Conservation (phyloP, 176 grass and related monocot species). For the Oryza glaberrima region DNA sequence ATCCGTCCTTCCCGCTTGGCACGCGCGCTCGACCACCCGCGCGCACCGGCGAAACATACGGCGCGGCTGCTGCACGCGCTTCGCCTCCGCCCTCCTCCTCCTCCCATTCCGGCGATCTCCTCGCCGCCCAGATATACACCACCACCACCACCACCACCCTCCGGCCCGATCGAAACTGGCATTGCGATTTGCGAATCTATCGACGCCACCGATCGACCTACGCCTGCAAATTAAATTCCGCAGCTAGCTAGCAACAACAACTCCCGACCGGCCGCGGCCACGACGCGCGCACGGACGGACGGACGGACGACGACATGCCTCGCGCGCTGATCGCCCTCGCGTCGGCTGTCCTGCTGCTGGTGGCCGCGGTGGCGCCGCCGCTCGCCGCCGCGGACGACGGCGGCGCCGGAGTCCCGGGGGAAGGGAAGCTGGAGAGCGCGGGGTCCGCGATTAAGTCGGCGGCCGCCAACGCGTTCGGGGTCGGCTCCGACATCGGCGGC, state of each 20-base stretch:
- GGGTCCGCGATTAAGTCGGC: neutral
- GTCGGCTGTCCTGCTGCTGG: slow-evolving; percentile 8
- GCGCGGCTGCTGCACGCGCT: neutral
- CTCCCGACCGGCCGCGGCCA: neutral
- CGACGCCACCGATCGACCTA: no score
- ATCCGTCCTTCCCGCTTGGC: neutral
- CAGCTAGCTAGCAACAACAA: neutral
- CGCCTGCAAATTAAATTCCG: neutral
- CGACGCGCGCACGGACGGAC: neutral
- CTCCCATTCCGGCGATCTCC: no score
- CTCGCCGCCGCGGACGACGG: neutral
- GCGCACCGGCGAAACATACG: no score
- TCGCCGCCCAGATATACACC: neutral
- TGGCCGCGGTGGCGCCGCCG: slow-evolving; percentile 14
- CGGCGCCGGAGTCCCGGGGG: neutral
- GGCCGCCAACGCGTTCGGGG: neutral
- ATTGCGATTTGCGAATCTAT: neutral
- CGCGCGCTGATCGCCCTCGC: slow-evolving; percentile 35
- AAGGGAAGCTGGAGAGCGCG: neutral
- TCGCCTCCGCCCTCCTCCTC: no score
- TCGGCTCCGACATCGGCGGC: slow-evolving; percentile 11
- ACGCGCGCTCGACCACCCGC: neutral
- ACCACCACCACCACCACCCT: neutral
- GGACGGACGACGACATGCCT: slow-evolving; percentile 17
- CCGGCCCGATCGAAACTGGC: neutral